Conservation (phyloP, 305 asterid species). For the Fraxinus greggii region DNA sequence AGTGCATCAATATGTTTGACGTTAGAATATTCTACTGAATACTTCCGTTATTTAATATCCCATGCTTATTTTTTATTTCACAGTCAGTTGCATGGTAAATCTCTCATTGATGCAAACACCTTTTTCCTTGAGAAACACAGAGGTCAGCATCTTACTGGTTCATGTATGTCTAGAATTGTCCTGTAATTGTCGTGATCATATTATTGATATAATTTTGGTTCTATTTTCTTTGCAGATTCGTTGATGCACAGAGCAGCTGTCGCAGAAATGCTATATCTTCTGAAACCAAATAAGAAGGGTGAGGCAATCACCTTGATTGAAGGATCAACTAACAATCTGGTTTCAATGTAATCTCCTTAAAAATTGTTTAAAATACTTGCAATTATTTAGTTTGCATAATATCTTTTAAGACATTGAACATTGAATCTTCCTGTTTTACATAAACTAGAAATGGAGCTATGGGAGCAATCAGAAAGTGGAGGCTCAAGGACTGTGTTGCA, state of each 20-base stretch:
- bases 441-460: slow-evolving; percentile 53
- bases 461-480: slow-evolving; percentile 48
- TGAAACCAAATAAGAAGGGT: slow-evolving; percentile 75
- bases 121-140: slow-evolving; percentile 70
- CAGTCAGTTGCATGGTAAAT: slow-evolving; percentile 80
- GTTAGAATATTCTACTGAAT: slow-evolving; percentile 5
- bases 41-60: slow-evolving; percentile 9
- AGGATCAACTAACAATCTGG: slow-evolving; percentile 54
- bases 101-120: slow-evolving; percentile 77
- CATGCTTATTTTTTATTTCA: slow-evolving; percentile 32
- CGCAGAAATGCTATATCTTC: slow-evolving; percentile 79
- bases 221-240: slow-evolving; percentile 53
- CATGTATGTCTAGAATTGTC: slow-evolving; percentile 10
- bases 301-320: slow-evolving; percentile 76
- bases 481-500: slow-evolving; percentile 64
- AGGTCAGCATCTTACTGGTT: slow-evolving; percentile 46
- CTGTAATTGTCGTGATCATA: slow-evolving; percentile 7
- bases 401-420: slow-evolving; percentile 8
- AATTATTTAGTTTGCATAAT: background rate
- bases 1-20: background rate
- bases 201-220: slow-evolving; percentile 14
- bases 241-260: slow-evolving; percentile 85
- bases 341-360: slow-evolving; percentile 49
- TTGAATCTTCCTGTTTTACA: slow-evolving; percentile 25
- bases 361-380: background rate